Percentiles rank a stretch among this genome's conserved stretches.
phyloP scores from a whole-genome alignment of 306 rosid genomes.

The Luffa acutangula region DNA sequence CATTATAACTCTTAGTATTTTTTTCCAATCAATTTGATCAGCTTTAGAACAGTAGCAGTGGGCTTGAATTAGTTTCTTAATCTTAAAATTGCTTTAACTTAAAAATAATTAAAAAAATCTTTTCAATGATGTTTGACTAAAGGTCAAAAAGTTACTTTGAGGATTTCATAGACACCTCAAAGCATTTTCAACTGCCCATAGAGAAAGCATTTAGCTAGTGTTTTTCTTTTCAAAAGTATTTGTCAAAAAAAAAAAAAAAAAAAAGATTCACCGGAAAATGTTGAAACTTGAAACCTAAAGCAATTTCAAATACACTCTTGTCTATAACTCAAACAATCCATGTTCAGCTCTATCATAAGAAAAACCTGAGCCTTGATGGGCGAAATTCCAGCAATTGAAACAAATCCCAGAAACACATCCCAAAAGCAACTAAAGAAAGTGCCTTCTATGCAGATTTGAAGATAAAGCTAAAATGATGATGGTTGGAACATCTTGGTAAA shows the following conservation, averaged over 20 bases:
- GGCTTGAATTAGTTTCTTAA: neutral
- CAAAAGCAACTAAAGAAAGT: neutral
- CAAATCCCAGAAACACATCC: neutral
- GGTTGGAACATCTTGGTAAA: constrained; percentile 1
- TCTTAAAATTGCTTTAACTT: neutral
- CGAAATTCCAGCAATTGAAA: neutral
- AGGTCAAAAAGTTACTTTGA: neutral
- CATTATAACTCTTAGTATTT: neutral
- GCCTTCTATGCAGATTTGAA: neutral
- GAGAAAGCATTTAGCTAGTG: neutral
- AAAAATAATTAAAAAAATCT: neutral
- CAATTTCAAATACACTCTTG: neutral
- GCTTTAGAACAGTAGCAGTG: neutral
- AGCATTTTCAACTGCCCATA: neutral
- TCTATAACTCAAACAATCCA: neutral
- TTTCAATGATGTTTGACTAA: neutral
- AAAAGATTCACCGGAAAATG: neutral
- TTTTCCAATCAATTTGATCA: neutral
- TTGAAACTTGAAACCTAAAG: neutral
- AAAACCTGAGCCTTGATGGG: neutral
- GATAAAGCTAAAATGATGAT: neutral
- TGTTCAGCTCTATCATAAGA: neutral
- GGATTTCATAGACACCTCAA: neutral
- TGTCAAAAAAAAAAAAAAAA: neutral
- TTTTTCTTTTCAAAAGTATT: neutral